Base-by-base conservation (phyloP, 192 early-diverging fungal species). In the Funneliformis geosporum region DNA sequence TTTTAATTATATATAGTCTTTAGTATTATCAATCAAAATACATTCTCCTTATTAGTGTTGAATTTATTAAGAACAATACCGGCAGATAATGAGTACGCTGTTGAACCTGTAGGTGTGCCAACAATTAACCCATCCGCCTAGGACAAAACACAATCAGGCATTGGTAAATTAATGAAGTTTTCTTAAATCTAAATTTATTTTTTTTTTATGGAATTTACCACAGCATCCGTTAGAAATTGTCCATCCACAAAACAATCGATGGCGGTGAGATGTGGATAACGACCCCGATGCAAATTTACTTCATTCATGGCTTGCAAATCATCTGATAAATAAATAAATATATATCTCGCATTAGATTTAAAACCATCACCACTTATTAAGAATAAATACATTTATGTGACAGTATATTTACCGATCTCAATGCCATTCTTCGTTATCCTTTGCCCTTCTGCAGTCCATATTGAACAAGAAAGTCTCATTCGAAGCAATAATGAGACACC, bases 41-140 rank as follows among this genome's bases (percentile, higher is more conserved):
- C n/a, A n/a, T 55, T 55, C 47, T 55, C 14, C 3, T 18, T 12
- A 55, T 55, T 18, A 21, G 47, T 21, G n/a, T n/a, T n/a, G n/a
- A 55, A 55, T 18, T 39, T 69, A 61, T 38, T 62, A 42, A 65
- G 39, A 27, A 60, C 39, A 76, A 68, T 60, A 69, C 84, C 88
- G 28, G 95, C 94, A 21, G 94, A 95, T 23, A 97, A 86, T 2
- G 92, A 93, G 81, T 97, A 97, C 0, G 96, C 96, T 0, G 96
- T 97, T 23, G 95, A 96, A 10, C 96, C 96, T 4, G 96, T 97
- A 3, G 96, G 95, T 8, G 96, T 95, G 9, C 91, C 89, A 12
- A 96, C 90, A 62, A 97, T 95, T 40, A 93, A 82, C 8, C 91
- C 85, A 84, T 86, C 80, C 0, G 84, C 84, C 73, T 75, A 39